Base-by-base conservation (phyloP, 2,329 filamentous ascomycete species). In the Metarhizium anisopliae region DNA sequence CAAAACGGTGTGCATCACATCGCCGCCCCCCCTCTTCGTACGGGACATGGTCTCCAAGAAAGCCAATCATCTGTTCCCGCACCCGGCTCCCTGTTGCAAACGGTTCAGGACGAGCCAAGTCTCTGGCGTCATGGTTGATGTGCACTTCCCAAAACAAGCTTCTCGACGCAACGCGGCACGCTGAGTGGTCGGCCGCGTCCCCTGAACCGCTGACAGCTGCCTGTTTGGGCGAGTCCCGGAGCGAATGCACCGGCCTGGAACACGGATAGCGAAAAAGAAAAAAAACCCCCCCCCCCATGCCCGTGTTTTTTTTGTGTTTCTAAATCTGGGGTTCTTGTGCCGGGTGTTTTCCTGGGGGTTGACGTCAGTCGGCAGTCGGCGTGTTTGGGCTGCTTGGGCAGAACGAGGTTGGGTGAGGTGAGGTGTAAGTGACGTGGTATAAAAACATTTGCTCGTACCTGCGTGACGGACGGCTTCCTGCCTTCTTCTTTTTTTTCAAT, bases 121-220 rank as follows among this genome's bases (percentile, higher is more conserved):
- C 51, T 47, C 40, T 47, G 51, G 40, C 51, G 51, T 53, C 51
- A 53, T 53, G 30, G 7, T 47, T 49, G 40, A 36, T 47, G 5
- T 51, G 30, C 49, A 20, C 6, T 14, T 51, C 30, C 49, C 20
- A 53, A 53, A 53, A 53, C 51, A 53, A 47, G 51, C 51, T 53
- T 47, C 51, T 25, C 11, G 14, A 13, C 30, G n/a, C 16, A 20
- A 45, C 18, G n/a, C 6, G 2, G 42, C 42, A 20, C 8, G 42
- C 16, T 45, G 16, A 45, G n/a, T 45, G 42, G 42, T 11, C 42
- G 18, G 42, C 42, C 42, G 11, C 42, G 7, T 13, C 45, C 45
- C 45, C 45, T 49, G 45, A 13, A 20, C 20, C 8, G 25, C n/a
- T 25, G 43, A 14, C 43, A 25, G 10, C 8, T 25, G 16, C 45